Evolutionary conservation across 2,329 filamentous ascomycete species (phyloP), one percentile per base, ranked within the genome.

Genomic region (Claviceps humidiphila): DNA sequence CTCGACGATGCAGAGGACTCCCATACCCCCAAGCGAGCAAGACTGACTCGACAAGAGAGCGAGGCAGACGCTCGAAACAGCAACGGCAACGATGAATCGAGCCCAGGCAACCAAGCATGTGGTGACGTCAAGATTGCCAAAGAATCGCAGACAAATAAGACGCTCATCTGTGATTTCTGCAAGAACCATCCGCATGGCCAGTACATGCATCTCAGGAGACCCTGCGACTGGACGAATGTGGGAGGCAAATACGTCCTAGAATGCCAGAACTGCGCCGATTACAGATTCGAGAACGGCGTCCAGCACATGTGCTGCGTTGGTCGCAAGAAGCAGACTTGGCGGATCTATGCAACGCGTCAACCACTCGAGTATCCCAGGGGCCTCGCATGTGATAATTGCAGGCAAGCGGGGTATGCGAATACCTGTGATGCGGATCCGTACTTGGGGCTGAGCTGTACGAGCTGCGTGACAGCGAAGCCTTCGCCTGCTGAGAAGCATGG

Each of bases 231-330:
- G 43, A 30, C 50, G n/a, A 47, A n/a, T 16, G 14, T 47, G 3
- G 51, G 47, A 7, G 49, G 43, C 1, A 51, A 51, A 7, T 54
- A 52, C 46, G 41, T 49, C 17, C n/a, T 60, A 5, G 61, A 63
- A 39, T 63, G 61, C 52, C 53, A 51, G 39, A 63, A 60, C 55
- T 63, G 61, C 48, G 56, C 61, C 43, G 57, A 63, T 50, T 34
- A 59, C 41, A 55, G 60, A n/a, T 45, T 44, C 42, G 30, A 16
- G 6, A 16, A 22, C 38, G 13, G 30, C 16, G 16, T 9, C 40
- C 17, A 49, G 0, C 54, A 58, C 47, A 43, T 7, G 5, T 62
- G 60, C 54, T 30, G 50, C 14, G 42, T 58, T 1, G 45, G 34
- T 5, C 34, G 51, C 3, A 48, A 50, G 22, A 37, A 20, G 1